Evolutionary conservation across 2,329 filamentous ascomycete genomes (phyloP), one percentile per base, ranked within the genome.

Genomic region (Fusarium fracticaudum): DNA sequence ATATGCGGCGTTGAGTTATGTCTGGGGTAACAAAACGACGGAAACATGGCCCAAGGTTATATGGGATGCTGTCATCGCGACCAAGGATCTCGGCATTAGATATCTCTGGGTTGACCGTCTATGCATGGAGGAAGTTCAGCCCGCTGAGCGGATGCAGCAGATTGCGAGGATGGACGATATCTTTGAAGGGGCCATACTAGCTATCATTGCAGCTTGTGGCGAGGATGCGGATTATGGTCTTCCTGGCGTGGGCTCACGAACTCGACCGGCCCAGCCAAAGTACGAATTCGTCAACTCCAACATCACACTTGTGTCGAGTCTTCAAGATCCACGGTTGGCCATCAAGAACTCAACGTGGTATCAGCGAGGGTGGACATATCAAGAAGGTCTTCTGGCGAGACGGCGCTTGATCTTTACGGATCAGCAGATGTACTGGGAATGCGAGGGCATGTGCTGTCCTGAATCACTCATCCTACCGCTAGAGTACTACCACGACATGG

Each of bases 401-500:
- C 79, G 83, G 18, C 78, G 83, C 6, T 79, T 84, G 13, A 77
- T 84, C 44, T 84, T 84, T 40, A 84, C 83, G 10, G 77, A 81
- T n/a, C 76, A 81, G 40, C 81, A 84, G 63, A 81, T 83, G 77
- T 84, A 83, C 60, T 84, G 82, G 77, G 81, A 84, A 44, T 84
- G 83, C 44, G 81, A 76, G 47, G 81, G 80, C 53, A 83, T 83
- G 82, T 77, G 80, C 11, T 83, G 81, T 60, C 81, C 81, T 1
- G 82, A 83, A 59, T 79, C 80, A 7, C 68, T 83, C 3, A 71
- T 80, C 4, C 55, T 83, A 15, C 81, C 81, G 1, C 68, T 83
- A 1, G 72, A 78, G 13, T 75, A 78, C n/a, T 80, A 82, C 47
- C 78, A 83, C 51, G 78, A 82, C 29, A 64, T 65, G 55, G 77